Base-by-base conservation (phyloP, 1,139 yeast genomes). In the Debaryomyces coudertii region DNA sequence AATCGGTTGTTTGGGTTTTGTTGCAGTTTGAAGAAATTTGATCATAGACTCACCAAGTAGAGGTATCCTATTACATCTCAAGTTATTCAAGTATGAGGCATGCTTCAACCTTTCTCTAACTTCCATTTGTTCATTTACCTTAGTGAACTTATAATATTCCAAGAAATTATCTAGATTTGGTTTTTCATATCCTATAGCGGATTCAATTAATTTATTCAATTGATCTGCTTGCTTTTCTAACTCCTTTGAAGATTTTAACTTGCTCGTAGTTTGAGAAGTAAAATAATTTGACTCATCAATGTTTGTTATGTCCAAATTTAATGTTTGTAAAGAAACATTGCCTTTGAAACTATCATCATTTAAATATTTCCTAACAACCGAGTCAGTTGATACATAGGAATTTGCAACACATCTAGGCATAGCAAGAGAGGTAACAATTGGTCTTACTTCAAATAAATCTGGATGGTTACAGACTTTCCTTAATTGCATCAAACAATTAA, bases 401-500 rank as follows among this genome's bases (percentile, higher is more conserved):
- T 82, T 68, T 1, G 79, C 71, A 2, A 87, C 90, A 1, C 93
- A 80, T 40, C 74, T 73, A 2, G 81, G 80, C 71, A 90, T 72
- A 0, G 95, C 87, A 62, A 89, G 83, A 1, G 98, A 92, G 0
- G 99, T 95, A 25, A 89, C 82, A 57, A 95, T 88, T 0, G 98
- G 99, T 48, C 99, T 77, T 5, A 92, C 97, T 62, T 95, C 99
- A 68, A 95, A 95, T 51, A 95, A 69, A 68, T 95, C 97, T 0
- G 99, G 99, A 68, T 93, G 99, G 60, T 93, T 93, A 68, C 99
- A 93, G 34, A 93, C 99, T 65, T 95, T 95, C 56, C 99, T 82
- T 58, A 95, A 73, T 65, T 95, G 99, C 99, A 95, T 95, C 68
- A 95, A 77, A 72, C 99, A 93, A 59, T 95, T 95, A 58, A 95